A percentile compares a stretch with the other conserved stretches of the same genome.
phyloP scores from a whole-genome alignment of 768 basidiomycete species.

The Calocybe gangraenosa region DNA sequence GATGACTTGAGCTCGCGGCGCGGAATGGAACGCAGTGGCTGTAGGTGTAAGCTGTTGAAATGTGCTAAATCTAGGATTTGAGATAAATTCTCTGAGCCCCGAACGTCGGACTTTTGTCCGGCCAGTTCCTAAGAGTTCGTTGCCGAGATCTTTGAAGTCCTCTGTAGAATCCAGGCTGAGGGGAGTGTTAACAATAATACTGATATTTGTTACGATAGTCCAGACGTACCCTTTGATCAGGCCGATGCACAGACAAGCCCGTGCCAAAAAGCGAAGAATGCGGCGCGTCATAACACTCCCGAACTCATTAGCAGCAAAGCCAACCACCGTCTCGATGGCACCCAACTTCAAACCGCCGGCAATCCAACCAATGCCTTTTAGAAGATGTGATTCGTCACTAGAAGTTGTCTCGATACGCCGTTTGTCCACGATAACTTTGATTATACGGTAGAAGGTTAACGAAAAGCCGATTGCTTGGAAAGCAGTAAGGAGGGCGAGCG shows the following conservation, averaged over 20 bases:
- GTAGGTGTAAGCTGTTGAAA: conserved; percentile 52
- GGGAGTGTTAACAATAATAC: neutral
- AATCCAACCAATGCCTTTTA: conserved; percentile 67
- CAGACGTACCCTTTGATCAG: conserved; percentile 59
- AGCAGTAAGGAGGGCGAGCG: conserved; percentile 53
- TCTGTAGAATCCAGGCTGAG: conserved; percentile 49
- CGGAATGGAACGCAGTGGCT: conserved; percentile 34
- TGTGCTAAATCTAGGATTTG: conserved; percentile 50
- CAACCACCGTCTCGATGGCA: conserved; percentile 58
- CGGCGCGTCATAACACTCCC: conserved; percentile 51
- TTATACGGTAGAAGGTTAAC: conserved; percentile 56
- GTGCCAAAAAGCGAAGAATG: conserved; percentile 48
- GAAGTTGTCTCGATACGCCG: conserved; percentile 44
- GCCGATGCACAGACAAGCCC: conserved; percentile 57
- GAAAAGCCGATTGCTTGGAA: conserved; percentile 59
- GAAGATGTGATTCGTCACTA: conserved; percentile 41
- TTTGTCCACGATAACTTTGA: conserved; percentile 44
- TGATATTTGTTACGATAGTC: neutral
- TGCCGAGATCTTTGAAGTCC: conserved; percentile 44
- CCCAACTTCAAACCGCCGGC: conserved; percentile 57
- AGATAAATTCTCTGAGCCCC: conserved; percentile 41
- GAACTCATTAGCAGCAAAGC: conserved; percentile 56
- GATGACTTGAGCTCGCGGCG: conserved; percentile 20
- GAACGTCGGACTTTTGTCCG: conserved; percentile 24
- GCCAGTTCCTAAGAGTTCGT: conserved; percentile 28